phyloP scores from a whole-genome alignment of 257 asterid species.

The Solanum megistacrolobum region DNA sequence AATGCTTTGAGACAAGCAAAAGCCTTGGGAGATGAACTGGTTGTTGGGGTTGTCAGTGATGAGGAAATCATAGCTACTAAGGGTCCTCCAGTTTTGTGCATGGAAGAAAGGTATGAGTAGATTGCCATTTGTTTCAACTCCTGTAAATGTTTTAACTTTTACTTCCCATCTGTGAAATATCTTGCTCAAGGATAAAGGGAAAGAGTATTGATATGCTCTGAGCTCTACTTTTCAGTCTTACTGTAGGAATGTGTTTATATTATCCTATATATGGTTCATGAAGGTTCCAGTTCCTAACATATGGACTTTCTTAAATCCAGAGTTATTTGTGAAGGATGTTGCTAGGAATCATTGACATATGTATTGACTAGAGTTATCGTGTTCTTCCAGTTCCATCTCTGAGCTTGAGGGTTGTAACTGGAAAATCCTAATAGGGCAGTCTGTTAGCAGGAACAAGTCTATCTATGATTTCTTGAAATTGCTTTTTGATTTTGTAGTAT shows the following conservation, averaged over 20 bases:
- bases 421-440: not conserved
- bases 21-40: slow-evolving; percentile 79
- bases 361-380: not conserved
- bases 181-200: not conserved
- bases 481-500: not conserved
- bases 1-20: slow-evolving; percentile 96
- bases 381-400: not conserved
- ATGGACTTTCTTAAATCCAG: not conserved
- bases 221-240: not conserved
- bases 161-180: not conserved
- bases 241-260: not conserved
- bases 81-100: slow-evolving; percentile 85
- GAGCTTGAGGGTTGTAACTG: not conserved
- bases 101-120: slow-evolving; percentile 73
- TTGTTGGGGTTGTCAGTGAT: slow-evolving; percentile 92
- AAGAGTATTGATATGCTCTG: not conserved
- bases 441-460: not conserved
- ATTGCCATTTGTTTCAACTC: not conserved
- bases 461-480: not conserved
- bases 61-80: slow-evolving; percentile 78
- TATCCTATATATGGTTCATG: not conserved
- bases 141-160: not conserved
- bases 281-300: not conserved
- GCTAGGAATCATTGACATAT: not conserved
- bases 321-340: not conserved